These are phyloP conservation scores for Russula lepida DNA, from an alignment of 768 basidiomycete genomes.

Conservation along the genomic window DNA sequence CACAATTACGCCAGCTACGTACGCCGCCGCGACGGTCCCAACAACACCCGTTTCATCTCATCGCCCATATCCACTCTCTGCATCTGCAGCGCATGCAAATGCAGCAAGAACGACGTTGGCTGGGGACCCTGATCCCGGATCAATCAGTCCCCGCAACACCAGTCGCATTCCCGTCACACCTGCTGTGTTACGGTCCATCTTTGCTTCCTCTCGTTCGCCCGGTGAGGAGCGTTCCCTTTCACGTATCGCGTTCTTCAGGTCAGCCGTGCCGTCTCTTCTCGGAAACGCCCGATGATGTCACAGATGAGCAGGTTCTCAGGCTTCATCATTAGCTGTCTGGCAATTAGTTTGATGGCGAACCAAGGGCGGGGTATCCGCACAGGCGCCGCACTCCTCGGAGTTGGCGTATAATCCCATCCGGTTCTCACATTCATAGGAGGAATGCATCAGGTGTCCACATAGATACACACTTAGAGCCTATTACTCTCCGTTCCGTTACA, in stretches of 20 bases:
- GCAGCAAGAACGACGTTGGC: not conserved
- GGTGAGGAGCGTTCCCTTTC: conserved; percentile 80
- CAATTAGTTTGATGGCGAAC: conserved; percentile 67
- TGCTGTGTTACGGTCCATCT: conserved; percentile 72
- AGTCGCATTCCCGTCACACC: conserved; percentile 78
- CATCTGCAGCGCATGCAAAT: conserved; percentile 7
- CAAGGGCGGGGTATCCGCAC: conserved; percentile 60
- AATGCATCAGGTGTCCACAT: not conserved
- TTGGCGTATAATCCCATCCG: conserved; percentile 32
- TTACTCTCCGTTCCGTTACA: conserved; percentile 11
- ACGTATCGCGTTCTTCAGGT: conserved; percentile 83
- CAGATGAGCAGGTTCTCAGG: conserved; percentile 55
- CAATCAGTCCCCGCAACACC: conserved; percentile 35
- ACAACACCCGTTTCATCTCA: not conserved
- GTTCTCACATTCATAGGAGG: not conserved
- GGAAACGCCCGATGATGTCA: not conserved
- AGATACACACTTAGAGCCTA: not conserved
- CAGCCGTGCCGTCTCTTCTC: conserved; percentile 10
- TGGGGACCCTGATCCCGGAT: conserved; percentile 24
- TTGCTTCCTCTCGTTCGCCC: conserved; percentile 75
- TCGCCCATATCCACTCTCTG: conserved; percentile 17
- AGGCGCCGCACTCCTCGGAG: conserved; percentile 60
- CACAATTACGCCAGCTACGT: conserved; percentile 16
- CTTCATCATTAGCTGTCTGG: conserved; percentile 74
- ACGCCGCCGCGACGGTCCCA: conserved; percentile 5